Conservation (phyloP, 495 filamentous ascomycete species). For the Daldinia concentrica region DNA sequence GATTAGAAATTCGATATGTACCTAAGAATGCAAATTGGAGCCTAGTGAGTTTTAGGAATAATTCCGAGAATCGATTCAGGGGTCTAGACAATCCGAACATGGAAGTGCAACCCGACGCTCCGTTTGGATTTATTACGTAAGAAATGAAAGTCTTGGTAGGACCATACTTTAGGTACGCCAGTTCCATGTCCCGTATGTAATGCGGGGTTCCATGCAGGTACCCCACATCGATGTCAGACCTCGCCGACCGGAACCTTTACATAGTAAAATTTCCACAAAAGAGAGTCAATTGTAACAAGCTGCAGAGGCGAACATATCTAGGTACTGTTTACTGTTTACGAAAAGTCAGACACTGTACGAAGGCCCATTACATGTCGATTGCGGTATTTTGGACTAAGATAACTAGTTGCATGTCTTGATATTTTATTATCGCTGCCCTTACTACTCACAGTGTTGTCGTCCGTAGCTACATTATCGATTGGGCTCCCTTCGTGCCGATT, state of each 20-base stretch:
- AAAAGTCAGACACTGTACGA: background rate
- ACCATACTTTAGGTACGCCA: background rate
- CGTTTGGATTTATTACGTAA: constrained; percentile 8
- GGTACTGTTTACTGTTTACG: background rate
- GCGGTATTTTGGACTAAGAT: background rate
- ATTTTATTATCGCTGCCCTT: background rate
- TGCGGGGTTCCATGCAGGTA: constrained; percentile 40
- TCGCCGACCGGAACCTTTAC: constrained; percentile 8
- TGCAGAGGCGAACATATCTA: constrained; percentile 7
- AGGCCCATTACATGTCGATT: background rate
- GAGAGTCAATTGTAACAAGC: background rate
- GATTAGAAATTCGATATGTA: constrained; percentile 38
- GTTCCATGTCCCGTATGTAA: constrained; percentile 2
- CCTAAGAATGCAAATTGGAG: constrained; percentile 24
- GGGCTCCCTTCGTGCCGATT: background rate
- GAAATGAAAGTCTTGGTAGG: background rate
- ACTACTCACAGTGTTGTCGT: background rate
- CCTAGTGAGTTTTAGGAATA: constrained; percentile 26
- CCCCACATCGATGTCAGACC: constrained; percentile 33
- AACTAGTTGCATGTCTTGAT: background rate
- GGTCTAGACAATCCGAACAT: constrained; percentile 10
- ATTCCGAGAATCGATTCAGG: constrained; percentile 23
- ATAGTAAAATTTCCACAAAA: constrained; percentile 15
- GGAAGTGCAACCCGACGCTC: background rate
- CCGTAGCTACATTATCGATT: background rate